Evolutionary conservation across 768 basidiomycete genomes (phyloP), one percentile per base, ranked within the genome.

Genomic region (Mycena alexandri): DNA sequence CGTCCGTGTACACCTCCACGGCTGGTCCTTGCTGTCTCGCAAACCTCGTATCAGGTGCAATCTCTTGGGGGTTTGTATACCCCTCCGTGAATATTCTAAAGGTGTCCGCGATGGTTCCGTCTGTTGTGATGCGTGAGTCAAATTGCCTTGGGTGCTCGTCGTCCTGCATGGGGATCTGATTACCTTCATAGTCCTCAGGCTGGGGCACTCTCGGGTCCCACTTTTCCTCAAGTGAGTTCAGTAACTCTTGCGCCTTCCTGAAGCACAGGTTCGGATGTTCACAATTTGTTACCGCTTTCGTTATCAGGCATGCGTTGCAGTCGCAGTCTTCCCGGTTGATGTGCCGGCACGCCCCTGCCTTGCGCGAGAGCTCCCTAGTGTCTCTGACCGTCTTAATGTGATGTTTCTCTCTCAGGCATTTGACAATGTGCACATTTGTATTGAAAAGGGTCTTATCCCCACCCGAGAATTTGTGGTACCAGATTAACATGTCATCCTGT

Each of bases 1-100:
- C 65, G 17, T 66, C 65, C 3, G 58, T 66, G 61, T 53, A 54
- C 2, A 53, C 62, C 8, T 9, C 42, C 7, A 48, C 53, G 12
- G 13, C 13, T 21, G 41, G 36, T 16, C 14, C 54, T 22, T 24
- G 41, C 9, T 42, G 12, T 3, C 2, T 8, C 6, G 21, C 24
- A 25, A 42, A 43, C 10, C 12, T 42, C 14, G 41, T 43, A 16
- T 56, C 22, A 7, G 41, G 36, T 3, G 54, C 22, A 1, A 12
- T 42, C 16, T 36, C 2, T 2, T 10, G 13, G 6, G 51, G 3
- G 36, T 34, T 50, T 11, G 22, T 13, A 25, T 50, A 25, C 5
- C 48, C 48, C 10, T 25, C 5, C 6, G 48, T 50, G 24, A 50
- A 50, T 9, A 50, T 50, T 5, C 48, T 21, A 22, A 50, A 50